Evolutionary conservation across 78 protist genomes (phyloP).

Genomic region (Tieghemostelium lacteum): DNA sequence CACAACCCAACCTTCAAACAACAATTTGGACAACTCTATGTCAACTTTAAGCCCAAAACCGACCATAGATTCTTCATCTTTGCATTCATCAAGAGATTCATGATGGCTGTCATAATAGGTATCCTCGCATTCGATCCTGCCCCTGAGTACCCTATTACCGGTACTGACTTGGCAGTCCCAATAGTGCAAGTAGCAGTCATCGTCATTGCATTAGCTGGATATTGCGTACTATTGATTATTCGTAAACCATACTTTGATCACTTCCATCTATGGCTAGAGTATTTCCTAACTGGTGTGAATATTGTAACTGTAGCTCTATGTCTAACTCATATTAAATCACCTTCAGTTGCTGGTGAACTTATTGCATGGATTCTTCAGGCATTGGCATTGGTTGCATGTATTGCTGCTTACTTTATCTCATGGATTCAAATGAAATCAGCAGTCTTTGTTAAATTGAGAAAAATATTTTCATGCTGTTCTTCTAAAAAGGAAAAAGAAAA

Average conservation of each 20-base stretch:
- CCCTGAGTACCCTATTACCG: slow-evolving; percentile 30
- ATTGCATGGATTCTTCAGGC: slow-evolving; percentile 66
- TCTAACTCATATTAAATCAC: slow-evolving; percentile 59
- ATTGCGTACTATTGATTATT: slow-evolving; percentile 3
- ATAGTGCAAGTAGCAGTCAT: slow-evolving; percentile 53
- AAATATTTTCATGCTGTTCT: no score
- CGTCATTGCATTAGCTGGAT: slow-evolving; percentile 6
- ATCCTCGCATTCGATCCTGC: slow-evolving; percentile 49
- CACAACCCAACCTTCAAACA: slow-evolving; percentile 75
- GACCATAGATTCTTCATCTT: slow-evolving; percentile 70
- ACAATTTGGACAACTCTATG: slow-evolving; percentile 70
- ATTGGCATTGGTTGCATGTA: slow-evolving; percentile 41
- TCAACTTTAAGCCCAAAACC: slow-evolving; percentile 74
- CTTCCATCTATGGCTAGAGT: slow-evolving; percentile 70
- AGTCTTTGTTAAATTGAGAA: slow-evolving; percentile 39
- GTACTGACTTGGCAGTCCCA: slow-evolving; percentile 61
- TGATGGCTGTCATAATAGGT: slow-evolving; percentile 70
- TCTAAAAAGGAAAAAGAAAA: no score
- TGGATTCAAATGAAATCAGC: slow-evolving; percentile 69
- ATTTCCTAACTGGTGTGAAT: slow-evolving; percentile 40
- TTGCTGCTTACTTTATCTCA: slow-evolving; percentile 48
- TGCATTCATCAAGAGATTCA: slow-evolving; percentile 56
- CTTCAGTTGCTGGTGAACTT: slow-evolving; percentile 70
- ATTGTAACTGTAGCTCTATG: slow-evolving; percentile 32
- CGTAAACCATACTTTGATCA: slow-evolving; percentile 79